Evolutionary conservation across 805 yeast species (phyloP).

Genomic region (Saccharomyces cerevisiae): DNA sequence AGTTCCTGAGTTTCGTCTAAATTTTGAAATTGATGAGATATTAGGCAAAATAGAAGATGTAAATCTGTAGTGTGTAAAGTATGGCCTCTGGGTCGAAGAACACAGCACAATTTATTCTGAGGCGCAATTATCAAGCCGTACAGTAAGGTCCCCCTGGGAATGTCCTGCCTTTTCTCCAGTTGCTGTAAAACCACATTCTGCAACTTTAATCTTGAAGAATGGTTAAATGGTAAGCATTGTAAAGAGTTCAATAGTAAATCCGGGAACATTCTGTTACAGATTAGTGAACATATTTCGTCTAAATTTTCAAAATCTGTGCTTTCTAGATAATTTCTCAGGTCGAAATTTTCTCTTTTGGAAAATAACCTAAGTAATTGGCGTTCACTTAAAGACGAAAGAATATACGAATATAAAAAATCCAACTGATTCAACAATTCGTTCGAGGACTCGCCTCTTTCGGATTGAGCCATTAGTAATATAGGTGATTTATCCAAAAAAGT

Average conservation of each 20-base stretch:
- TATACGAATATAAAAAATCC: constrained; percentile 62
- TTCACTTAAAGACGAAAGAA: constrained; percentile 76
- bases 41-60: constrained; percentile 61
- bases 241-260: constrained; percentile 57
- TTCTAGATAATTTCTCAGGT: constrained; percentile 66
- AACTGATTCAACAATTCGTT: constrained; percentile 53
- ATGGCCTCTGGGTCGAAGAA: constrained; percentile 70
- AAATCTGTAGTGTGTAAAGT: constrained; percentile 75
- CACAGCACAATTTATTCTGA: constrained; percentile 55
- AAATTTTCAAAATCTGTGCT: constrained; percentile 67
- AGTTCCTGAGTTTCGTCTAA: constrained; percentile 51
- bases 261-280: constrained; percentile 45
- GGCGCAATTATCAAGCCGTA: constrained; percentile 69
- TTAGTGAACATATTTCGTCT: constrained; percentile 50
- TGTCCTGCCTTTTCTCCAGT: constrained; percentile 16
- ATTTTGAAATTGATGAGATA: constrained; percentile 39
- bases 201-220: constrained; percentile 49
- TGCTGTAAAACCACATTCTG: constrained; percentile 21
- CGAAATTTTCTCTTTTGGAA: constrained; percentile 67
- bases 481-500: constrained; percentile 60
- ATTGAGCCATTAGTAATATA: constrained; percentile 62
- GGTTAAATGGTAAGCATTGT: constrained; percentile 52
- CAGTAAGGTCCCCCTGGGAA: constrained; percentile 46
- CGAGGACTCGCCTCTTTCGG: constrained; percentile 46
- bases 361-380: constrained; percentile 67